Evolutionary conservation across 192 early-diverging fungal species (phyloP), one percentile per base, ranked within the genome.

Genomic region (Gamsiella multidivaricata): DNA sequence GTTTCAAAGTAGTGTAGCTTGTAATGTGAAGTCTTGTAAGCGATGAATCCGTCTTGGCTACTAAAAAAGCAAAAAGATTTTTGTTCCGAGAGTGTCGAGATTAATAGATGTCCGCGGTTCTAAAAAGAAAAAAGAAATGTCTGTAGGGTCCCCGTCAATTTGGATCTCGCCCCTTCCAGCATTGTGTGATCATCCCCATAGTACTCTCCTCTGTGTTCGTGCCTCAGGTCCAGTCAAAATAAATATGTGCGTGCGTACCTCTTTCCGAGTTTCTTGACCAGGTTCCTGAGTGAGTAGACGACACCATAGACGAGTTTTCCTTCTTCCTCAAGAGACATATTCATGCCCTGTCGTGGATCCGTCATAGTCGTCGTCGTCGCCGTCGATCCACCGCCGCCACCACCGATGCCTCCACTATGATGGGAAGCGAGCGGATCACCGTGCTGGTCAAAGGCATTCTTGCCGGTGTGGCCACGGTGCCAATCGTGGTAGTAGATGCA

Each of bases 231-330:
- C 37, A 39, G 12, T 39, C 37, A 12, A 12, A 39, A 9, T 39
- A 9, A 39, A 14, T 31, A 42, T 28, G 10, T 9, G 7, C 20
- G 39, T 34, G 37, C 64, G 55, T 80, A 85, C 83, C 80, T 89
- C 50, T 74, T 72, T 69, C 84, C 88, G 3, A 98, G 84, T 70
- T 97, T 97, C 57, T 84, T 87, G 49, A 95, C 91, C 20, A 97
- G 88, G 67, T 97, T 98, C 52, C 92, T 83, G 31, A 96, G 85
- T 14, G 94, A 95, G 52, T 91, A 94, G 15, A 96, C 89, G n/a
- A 96, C 95, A 61, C 97, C 97, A 70, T 97, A 98, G 18, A 98
- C 95, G 18, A 98, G 88, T 74, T 98, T 98, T 0, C 93, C 91
- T 57, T 98, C 94, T 69, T 98, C 95, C 54, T 93, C 88, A 62